Evolutionary conservation across 2,329 filamentous ascomycete species (phyloP).

Genomic region (Exophiala phaeomuriformis): DNA sequence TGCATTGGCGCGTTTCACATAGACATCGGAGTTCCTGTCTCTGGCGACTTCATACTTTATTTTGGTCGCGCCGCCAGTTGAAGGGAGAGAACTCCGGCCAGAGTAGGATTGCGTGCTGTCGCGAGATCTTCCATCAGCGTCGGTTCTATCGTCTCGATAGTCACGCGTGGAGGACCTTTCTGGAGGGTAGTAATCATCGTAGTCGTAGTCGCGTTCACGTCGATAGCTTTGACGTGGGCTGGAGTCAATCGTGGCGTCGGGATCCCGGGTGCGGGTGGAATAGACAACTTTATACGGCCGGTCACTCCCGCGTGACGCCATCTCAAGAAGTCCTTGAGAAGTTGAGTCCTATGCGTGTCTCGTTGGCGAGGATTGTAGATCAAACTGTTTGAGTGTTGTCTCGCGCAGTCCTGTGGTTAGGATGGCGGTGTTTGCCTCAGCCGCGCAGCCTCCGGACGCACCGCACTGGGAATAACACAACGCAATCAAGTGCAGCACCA

Average conservation of each 20-base stretch:
- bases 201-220: conserved; percentile 14
- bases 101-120: conserved; percentile 7
- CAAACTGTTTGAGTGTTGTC: too few species aligned
- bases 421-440: too few species aligned
- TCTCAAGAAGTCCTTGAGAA: background rate
- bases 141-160: conserved; percentile 14
- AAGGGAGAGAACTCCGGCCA: background rate
- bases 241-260: conserved; percentile 4
- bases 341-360: background rate
- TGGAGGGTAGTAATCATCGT: conserved; percentile 2
- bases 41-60: conserved; percentile 18
- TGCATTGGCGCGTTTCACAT: conserved; percentile 18
- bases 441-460: too few species aligned
- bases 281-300: conserved; percentile 23
- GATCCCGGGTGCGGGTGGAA: conserved; percentile 10
- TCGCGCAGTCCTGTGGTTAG: too few species aligned
- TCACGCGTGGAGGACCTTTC: conserved; percentile 12
- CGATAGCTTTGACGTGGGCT: conserved; percentile 1
- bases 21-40: conserved; percentile 18
- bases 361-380: background rate
- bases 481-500: too few species aligned
- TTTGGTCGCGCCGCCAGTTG: conserved; percentile 4
- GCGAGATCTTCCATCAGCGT: conserved; percentile 9
- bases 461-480: too few species aligned
- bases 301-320: conserved; percentile 18